A percentile compares a stretch with the other conserved stretches of the same genome.
Conservation (phyloP, 805 yeast genomes). For the Yarrowia yakushimensis region DNA sequence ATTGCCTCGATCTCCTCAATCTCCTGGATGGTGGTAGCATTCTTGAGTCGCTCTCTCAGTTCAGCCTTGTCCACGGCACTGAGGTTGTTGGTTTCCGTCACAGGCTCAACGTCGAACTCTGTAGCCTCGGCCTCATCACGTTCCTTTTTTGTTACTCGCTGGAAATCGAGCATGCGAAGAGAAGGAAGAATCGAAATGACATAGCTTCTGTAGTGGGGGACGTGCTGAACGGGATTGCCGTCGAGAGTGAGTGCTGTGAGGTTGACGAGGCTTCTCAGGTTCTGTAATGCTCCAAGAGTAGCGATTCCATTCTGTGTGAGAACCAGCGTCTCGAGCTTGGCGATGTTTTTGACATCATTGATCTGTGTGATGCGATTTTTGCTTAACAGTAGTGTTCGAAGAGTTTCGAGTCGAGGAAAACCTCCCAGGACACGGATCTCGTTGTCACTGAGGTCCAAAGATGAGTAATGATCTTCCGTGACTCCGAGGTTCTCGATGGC, state of each 20-base stretch:
- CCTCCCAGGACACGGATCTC: slow-evolving; percentile 54
- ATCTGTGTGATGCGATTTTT: slow-evolving; percentile 54
- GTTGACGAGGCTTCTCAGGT: slow-evolving; percentile 41
- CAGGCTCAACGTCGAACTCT: slow-evolving; percentile 30
- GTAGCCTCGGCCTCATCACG: slow-evolving; percentile 45
- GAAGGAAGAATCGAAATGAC: slow-evolving; percentile 61
- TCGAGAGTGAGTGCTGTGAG: slow-evolving; percentile 50
- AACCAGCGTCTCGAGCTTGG: slow-evolving; percentile 50
- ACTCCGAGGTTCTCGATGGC: slow-evolving; percentile 46
- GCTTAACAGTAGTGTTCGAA: slow-evolving; percentile 56
- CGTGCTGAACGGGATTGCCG: slow-evolving; percentile 55
- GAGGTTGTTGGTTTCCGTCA: slow-evolving; percentile 44
- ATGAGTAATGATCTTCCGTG: slow-evolving; percentile 46
- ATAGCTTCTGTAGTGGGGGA: slow-evolving; percentile 55
- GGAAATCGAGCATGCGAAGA: slow-evolving; percentile 64
- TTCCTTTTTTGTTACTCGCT: slow-evolving; percentile 58
- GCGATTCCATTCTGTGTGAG: slow-evolving; percentile 52
- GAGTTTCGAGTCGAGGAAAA: slow-evolving; percentile 45
- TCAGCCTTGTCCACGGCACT: slow-evolving; percentile 43
- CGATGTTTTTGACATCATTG: slow-evolving; percentile 40
- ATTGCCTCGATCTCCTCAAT: slow-evolving; percentile 65
- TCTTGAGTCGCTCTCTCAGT: slow-evolving; percentile 52
- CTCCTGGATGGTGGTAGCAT: slow-evolving; percentile 69
- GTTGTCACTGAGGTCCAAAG: slow-evolving; percentile 74
- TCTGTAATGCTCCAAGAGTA: slow-evolving; percentile 45